Base-by-base conservation (phyloP, 73 alveolate species). In the Paramecium octaurelia region DNA sequence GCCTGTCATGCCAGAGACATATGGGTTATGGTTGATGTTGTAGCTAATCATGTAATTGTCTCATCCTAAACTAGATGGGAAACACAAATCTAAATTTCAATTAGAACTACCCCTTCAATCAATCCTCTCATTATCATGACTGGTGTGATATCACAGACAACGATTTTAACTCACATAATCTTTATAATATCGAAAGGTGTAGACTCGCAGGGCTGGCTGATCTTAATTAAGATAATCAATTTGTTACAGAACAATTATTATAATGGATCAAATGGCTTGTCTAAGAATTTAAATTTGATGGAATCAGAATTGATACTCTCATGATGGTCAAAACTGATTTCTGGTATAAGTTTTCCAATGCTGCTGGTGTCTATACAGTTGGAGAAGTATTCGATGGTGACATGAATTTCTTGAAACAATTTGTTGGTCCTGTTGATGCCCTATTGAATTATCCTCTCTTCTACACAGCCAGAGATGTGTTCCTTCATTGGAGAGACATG, bases 11-110 rank as follows among this genome's bases (percentile, higher is more conserved):
- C 70, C 34, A 96, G 92, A 60, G 86, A 96, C 54, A 98, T 98
- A 88, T 98, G 99, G 98, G 98, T 98, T 54, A 98, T 98, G 97
- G 92, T 98, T 27, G 99, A 98, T 68, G 99, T 98, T 80, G 99
- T 98, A 8, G 98, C 99, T 90, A 98, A 98, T 90, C 99, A 98
- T 94, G 98, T 98, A 83, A 97, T 48, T 40, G 7, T 40, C 24
- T 96, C 10, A 96, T 95, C 2, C 86, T 96, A 75, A 10, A 35
- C 4, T 31, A 75, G 88, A 87, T 87, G 93, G 93, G 93, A 46
- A 87, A 87, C 64, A 87, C 93, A 60, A 98, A 94, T 76, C 27
- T 70, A 23, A 97, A 93, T 85, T 97, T 77, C 89, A 40, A 89
- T 1, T 42, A 94, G 85, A 94, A 97, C 43, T 58, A 86, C 18